phyloP scores from a whole-genome alignment of 768 basidiomycete species.

The button mushroom (Agaricus bisporus) region DNA sequence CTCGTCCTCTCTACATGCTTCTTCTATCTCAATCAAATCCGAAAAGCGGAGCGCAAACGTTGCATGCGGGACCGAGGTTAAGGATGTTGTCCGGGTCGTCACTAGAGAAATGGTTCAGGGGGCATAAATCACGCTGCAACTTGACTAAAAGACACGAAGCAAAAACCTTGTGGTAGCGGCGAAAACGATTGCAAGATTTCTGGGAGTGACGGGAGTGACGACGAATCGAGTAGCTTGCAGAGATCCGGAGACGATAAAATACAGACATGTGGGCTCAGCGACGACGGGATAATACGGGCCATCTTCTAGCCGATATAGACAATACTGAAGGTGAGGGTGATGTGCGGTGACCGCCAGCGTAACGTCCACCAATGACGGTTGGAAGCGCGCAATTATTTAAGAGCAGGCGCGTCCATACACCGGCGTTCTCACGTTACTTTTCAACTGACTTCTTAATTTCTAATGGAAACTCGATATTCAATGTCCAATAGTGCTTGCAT shows the following conservation, averaged over 20 bases:
- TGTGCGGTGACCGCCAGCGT: background rate
- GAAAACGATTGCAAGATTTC: constrained; percentile 81
- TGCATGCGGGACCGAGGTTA: constrained; percentile 63
- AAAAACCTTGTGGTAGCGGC: constrained; percentile 70
- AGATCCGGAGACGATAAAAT: constrained; percentile 70
- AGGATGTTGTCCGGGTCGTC: constrained; percentile 69
- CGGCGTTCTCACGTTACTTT: constrained; percentile 2
- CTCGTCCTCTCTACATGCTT: constrained; percentile 72
- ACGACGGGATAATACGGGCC: constrained; percentile 56
- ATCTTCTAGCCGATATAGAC: constrained; percentile 20
- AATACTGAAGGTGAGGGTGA: background rate
- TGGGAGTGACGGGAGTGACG: constrained; percentile 62
- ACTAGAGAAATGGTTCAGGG: constrained; percentile 35
- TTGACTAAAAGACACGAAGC: background rate
- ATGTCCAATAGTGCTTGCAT: no score
- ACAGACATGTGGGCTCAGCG: constrained; percentile 79
- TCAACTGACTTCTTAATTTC: background rate
- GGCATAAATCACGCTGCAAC: background rate
- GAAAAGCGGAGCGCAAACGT: constrained; percentile 79
- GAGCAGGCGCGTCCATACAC: background rate
- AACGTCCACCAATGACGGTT: background rate
- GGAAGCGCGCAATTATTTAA: background rate
- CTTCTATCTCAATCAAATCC: constrained; percentile 64
- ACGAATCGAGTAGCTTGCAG: constrained; percentile 45
- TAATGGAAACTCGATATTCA: no score